These are phyloP conservation scores for Ascochyta rabiei DNA, from an alignment of 2,329 filamentous ascomycete genomes.

Conservation along the genomic window DNA sequence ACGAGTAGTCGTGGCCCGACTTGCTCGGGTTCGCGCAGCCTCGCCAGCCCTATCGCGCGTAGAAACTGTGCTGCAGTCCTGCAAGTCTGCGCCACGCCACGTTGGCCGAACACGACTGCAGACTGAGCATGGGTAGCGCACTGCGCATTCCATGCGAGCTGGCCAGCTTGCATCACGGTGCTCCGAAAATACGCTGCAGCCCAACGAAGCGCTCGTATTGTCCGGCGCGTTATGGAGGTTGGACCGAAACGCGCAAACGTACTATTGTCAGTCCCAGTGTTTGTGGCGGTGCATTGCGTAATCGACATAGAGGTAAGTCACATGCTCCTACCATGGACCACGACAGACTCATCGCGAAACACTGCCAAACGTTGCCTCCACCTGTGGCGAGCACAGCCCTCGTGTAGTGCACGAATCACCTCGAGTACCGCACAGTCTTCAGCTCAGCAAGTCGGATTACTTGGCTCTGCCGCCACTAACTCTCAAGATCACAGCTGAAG, in stretches of 20 bases:
- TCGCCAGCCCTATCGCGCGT: conserved; percentile 36
- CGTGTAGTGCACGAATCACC: conserved; percentile 24
- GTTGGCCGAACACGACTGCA: conserved; percentile 43
- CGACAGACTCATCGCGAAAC: neutral
- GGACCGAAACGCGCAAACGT: conserved; percentile 17
- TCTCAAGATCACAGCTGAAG: neutral
- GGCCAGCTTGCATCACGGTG: conserved; percentile 40
- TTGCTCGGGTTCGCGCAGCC: conserved; percentile 33
- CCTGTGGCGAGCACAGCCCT: conserved; percentile 34
- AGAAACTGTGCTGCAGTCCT: conserved; percentile 7
- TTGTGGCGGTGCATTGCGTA: conserved; percentile 42
- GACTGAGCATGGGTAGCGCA: conserved; percentile 26
- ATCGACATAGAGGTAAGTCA: conserved; percentile 28
- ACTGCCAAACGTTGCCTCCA: conserved; percentile 19
- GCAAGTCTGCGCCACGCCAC: conserved; percentile 35
- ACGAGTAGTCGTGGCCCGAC: conserved; percentile 16
- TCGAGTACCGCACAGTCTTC: conserved; percentile 15
- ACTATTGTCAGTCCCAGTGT: conserved; percentile 18
- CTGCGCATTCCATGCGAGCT: conserved; percentile 32
- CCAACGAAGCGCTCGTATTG: conserved; percentile 27
- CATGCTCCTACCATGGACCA: conserved; percentile 30
- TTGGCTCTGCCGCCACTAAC: conserved; percentile 1
- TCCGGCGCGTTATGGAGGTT: conserved; percentile 2
- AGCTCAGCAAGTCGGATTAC: conserved; percentile 11
- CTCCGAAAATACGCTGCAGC: conserved; percentile 39